Percentiles rank a stretch among this genome's conserved stretches.
These are phyloP conservation scores for Kodamaea hsintzibuensis DNA, from an alignment of 805 yeast genomes.

Conservation along the genomic window DNA sequence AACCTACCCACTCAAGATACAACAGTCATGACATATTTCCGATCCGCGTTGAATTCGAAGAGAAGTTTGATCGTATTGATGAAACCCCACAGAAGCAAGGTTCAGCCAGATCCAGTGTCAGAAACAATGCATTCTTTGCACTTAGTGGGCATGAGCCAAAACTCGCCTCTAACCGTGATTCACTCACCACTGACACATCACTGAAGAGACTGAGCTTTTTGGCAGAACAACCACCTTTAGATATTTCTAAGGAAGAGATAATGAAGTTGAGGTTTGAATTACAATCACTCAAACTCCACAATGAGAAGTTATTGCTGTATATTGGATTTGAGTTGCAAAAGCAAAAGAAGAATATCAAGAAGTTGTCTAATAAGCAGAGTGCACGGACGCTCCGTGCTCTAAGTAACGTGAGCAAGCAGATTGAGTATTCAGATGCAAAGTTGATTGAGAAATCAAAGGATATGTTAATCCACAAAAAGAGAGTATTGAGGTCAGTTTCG, in stretches of 20 bases:
- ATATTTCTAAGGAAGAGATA: conserved; percentile 46
- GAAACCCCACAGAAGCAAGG: not conserved
- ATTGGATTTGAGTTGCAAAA: conserved; percentile 59
- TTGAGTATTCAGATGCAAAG: conserved; percentile 55
- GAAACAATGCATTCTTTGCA: conserved; percentile 16
- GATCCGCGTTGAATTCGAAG: conserved; percentile 45
- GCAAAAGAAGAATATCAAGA: conserved; percentile 42
- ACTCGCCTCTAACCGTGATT: conserved; percentile 14
- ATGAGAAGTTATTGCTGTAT: conserved; percentile 56
- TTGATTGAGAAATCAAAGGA: conserved; percentile 50
- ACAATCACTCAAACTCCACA: conserved; percentile 53
- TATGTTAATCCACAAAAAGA: conserved; percentile 43
- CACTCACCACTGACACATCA: conserved; percentile 22
- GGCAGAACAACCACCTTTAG: conserved; percentile 24
- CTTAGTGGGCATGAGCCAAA: conserved; percentile 25
- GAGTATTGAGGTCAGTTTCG: conserved; percentile 42
- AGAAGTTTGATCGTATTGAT: conserved; percentile 2
- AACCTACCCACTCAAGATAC: conserved; percentile 33
- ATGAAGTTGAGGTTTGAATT: conserved; percentile 53
- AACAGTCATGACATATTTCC: conserved; percentile 46
- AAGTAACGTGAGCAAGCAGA: conserved; percentile 16
- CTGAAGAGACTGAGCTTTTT: conserved; percentile 34
- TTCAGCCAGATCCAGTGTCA: not conserved
- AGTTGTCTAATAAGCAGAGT: conserved; percentile 39
- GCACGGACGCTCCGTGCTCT: conserved; percentile 20